These are phyloP conservation scores for Metarhizium guizhouense DNA, from an alignment of 2,329 filamentous ascomycete genomes.

Conservation along the genomic window DNA sequence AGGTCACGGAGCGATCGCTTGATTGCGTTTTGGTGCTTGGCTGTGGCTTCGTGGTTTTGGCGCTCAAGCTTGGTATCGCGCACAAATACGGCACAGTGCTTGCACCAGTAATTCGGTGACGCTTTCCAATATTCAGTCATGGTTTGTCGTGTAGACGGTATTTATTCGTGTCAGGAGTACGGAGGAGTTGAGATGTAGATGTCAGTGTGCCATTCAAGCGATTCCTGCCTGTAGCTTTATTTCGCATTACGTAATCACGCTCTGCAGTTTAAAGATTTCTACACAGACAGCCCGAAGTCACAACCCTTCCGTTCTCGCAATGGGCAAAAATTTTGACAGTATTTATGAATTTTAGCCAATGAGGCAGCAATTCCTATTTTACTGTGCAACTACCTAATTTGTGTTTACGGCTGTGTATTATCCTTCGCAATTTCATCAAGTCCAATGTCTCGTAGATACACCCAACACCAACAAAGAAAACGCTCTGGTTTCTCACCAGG, in stretches of 20 bases:
- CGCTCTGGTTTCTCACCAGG: not conserved
- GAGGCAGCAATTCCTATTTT: not conserved
- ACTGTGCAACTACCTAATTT: slow-evolving; percentile 2
- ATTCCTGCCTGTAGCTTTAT: too few relatives aligned
- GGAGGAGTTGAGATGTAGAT: too few relatives aligned
- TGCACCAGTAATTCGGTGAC: slow-evolving; percentile 96
- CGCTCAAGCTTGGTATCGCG: slow-evolving; percentile 88
- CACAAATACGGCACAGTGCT: slow-evolving; percentile 84
- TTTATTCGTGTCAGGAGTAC: not conserved
- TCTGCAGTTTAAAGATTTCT: too few relatives aligned
- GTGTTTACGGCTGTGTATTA: slow-evolving; percentile 2
- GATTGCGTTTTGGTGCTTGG: slow-evolving; percentile 73
- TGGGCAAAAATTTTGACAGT: too few relatives aligned
- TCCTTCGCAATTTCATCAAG: not conserved
- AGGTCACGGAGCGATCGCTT: slow-evolving; percentile 86
- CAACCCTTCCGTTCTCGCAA: too few relatives aligned
- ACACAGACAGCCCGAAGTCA: too few relatives aligned
- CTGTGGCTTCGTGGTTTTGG: slow-evolving; percentile 80
- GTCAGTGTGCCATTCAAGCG: too few relatives aligned
- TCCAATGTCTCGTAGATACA: not conserved
- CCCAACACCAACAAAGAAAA: not conserved
- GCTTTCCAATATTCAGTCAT: slow-evolving; percentile 99
- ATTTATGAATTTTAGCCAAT: too few relatives aligned
- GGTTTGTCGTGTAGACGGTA: not conserved
- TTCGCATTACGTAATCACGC: not conserved